Conservation (phyloP, 768 basidiomycete genomes). For the Thelephora aurantiotincta region DNA sequence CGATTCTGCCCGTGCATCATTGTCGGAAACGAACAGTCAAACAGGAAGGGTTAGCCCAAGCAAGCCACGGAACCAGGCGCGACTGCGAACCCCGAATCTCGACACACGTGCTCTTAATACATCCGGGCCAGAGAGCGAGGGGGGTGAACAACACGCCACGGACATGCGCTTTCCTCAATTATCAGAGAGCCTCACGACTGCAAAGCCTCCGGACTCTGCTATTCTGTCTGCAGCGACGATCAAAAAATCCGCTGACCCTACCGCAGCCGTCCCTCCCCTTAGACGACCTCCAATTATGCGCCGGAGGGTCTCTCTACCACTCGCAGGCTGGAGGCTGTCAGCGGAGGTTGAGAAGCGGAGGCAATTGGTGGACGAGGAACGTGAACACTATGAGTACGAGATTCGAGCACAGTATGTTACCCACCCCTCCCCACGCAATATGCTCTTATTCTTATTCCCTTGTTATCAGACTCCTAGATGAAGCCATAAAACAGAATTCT, state of each 20-base stretch:
- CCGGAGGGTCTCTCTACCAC: slow-evolving; percentile 22
- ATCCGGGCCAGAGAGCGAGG: background rate
- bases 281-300: no score
- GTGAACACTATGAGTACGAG: slow-evolving; percentile 42
- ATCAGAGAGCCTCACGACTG: no score
- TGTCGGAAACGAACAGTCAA: slow-evolving; percentile 23
- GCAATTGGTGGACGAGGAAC: slow-evolving; percentile 31
- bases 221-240: no score
- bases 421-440: background rate
- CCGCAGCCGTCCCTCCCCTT: no score
- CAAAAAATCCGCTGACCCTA: no score
- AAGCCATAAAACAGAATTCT: slow-evolving; percentile 45
- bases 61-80: background rate
- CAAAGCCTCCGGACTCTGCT: no score
- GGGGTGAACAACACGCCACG: no score
- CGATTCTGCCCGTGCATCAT: slow-evolving; percentile 31
- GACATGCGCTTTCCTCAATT: no score
- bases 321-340: slow-evolving; percentile 9
- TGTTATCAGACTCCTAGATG: slow-evolving; percentile 39
- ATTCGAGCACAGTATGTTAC: slow-evolving; percentile 35
- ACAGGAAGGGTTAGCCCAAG: background rate
- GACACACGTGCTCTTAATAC: background rate
- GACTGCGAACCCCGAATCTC: background rate
- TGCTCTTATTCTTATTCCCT: slow-evolving; percentile 6
- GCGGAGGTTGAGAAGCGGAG: slow-evolving; percentile 21